A percentile compares a stretch with the other conserved stretches of the same genome.
phyloP scores from a whole-genome alignment of 805 yeast genomes.

The Kregervanrija delftensis region DNA sequence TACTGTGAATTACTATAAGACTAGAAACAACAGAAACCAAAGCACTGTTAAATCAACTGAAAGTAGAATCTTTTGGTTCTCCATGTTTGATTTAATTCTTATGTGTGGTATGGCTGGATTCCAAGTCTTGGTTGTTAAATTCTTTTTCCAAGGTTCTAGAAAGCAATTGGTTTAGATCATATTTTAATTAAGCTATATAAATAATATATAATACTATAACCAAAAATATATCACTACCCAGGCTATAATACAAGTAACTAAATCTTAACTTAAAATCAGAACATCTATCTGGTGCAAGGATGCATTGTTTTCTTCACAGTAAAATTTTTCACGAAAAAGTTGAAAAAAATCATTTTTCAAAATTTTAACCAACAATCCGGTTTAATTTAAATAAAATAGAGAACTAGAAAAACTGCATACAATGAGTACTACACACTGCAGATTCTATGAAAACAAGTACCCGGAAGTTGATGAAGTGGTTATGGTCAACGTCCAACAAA shows the following conservation, averaged over 20 bases:
- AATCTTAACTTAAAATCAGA: background rate
- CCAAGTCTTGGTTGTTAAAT: constrained; percentile 63
- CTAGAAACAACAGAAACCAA: constrained; percentile 89
- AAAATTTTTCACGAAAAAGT: too few species aligned
- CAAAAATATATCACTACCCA: background rate
- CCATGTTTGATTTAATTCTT: constrained; percentile 56
- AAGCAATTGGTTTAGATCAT: constrained; percentile 47
- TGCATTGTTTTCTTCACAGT: too few species aligned
- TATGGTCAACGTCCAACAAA: constrained; percentile 97
- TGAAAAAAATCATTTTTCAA: background rate
- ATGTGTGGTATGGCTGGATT: constrained; percentile 65
- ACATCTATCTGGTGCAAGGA: background rate
- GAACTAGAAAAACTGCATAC: constrained; percentile 2
- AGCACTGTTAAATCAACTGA: constrained; percentile 66
- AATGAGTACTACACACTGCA: constrained; percentile 86
- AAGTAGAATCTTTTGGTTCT: constrained; percentile 54
- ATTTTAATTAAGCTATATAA: background rate
- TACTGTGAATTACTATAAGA: constrained; percentile 73
- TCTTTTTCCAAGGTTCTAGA: constrained; percentile 66
- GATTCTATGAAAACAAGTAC: constrained; percentile 96
- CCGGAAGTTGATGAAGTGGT: constrained; percentile 99
- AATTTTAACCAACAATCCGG: background rate
- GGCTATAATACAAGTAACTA: background rate
- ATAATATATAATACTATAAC: background rate
- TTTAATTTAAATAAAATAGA: background rate